Evolutionary conservation across 2,329 filamentous ascomycete species (phyloP), one percentile per base, ranked within the genome.

Genomic region (Dactylellina sp.): DNA sequence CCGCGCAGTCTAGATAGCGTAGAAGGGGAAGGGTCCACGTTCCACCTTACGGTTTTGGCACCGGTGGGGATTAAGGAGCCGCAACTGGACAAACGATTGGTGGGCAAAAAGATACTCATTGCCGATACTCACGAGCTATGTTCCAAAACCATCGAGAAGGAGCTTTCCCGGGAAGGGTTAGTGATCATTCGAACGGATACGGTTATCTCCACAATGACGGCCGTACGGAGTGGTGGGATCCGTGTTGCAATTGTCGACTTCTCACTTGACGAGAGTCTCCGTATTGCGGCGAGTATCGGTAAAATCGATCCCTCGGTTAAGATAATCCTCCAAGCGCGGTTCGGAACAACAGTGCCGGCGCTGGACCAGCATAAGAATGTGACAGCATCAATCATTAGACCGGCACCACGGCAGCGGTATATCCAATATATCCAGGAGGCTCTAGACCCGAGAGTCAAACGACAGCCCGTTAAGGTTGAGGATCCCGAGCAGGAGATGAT

Each of bases 11-110:
- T 98, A 46, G 91, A 92, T 79, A 97, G 93, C 77, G 89, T 93
- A 79, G 93, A 93, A 80, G 93, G 93, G 77, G 90, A 91, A 80
- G 94, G 94, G 77, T 97, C 93, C 83, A 90, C 89, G 24, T 99
- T 99, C 85, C 95, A 91, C 84, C 97, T 99, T 82, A 98, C 94
- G 12, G 78, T 79, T 52, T 64, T 77, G 16, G 77, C 76, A 25
- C 75, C 74, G 16, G 76, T 76, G n/a, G 76, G 75, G 55, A 76
- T 72, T 32, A 77, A 77, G 35, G 71, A 68, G n/a, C 64, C 75
- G 62, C 59, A 75, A 12, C 50, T 76, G 22, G 78, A 79, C 71
- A 77, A 77, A 63, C 62, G 77, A 55, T 57, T 79, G 22, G 52
- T 76, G 18, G 77, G 75, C 25, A 78, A 77, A 71, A 75, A 68